Evolutionary conservation across 352 stramenopile species (phyloP).

Genomic region (Globisporangium iwayamae): DNA sequence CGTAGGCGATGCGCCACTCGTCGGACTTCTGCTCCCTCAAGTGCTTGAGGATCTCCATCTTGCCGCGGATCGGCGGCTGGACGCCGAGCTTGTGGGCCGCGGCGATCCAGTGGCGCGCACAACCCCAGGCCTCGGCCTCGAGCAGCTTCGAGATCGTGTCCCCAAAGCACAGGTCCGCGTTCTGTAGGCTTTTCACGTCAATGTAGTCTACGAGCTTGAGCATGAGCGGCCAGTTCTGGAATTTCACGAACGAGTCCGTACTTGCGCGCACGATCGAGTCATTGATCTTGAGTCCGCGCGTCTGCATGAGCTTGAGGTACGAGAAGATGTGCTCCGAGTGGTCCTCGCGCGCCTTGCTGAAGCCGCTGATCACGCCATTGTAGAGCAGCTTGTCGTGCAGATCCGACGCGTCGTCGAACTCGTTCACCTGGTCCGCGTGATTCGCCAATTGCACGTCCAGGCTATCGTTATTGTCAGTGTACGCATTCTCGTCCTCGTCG

Average conservation of each 20-base stretch:
- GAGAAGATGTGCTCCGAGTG: constrained; percentile 59
- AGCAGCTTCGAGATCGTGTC: constrained; percentile 81
- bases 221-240: constrained; percentile 58
- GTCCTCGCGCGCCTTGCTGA: constrained; percentile 70
- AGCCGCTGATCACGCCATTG: constrained; percentile 78
- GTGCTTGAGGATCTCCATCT: constrained; percentile 44
- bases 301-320: constrained; percentile 56
- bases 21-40: constrained; percentile 31
- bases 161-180: constrained; percentile 58
- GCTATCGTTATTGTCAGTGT: constrained; percentile 24
- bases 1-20: constrained; percentile 78
- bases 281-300: constrained; percentile 49
- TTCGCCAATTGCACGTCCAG: constrained; percentile 15
- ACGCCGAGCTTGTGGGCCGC: constrained; percentile 43
- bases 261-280: constrained; percentile 74
- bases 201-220: constrained; percentile 42
- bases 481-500: constrained; percentile 21
- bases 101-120: constrained; percentile 57
- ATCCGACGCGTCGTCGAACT: constrained; percentile 26
- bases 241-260: constrained; percentile 68
- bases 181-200: constrained; percentile 44
- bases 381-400: constrained; percentile 58
- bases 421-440: constrained; percentile 22
- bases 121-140: constrained; percentile 44
- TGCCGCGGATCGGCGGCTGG: constrained; percentile 59